These are phyloP conservation scores for Pythium pectinolyticum DNA, from an alignment of 352 stramenopile genomes.

Conservation along the genomic window DNA sequence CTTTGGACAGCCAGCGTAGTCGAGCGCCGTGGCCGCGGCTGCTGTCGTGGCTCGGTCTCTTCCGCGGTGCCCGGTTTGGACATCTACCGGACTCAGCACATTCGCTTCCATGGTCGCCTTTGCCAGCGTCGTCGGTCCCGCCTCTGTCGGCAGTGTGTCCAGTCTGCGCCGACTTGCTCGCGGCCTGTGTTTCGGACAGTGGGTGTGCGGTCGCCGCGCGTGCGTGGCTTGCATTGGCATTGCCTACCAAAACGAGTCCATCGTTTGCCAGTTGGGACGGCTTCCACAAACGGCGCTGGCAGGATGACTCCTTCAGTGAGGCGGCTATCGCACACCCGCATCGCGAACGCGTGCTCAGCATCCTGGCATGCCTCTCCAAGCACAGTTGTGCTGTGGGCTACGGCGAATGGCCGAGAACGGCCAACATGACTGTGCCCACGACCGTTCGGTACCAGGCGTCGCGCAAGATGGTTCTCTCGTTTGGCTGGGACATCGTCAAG, in stretches of 20 bases:
- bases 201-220: neutral
- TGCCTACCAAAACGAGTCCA: neutral
- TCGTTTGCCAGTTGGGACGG: neutral
- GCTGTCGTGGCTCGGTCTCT: neutral
- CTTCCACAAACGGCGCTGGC: neutral
- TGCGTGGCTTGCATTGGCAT: neutral
- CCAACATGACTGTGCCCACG: neutral
- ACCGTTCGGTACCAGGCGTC: neutral
- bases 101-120: neutral
- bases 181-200: neutral
- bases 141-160: neutral
- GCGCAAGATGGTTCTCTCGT: too few relatives aligned
- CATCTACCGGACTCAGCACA: neutral
- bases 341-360: neutral
- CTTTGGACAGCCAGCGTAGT: neutral
- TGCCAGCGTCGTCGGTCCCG: neutral
- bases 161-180: neutral
- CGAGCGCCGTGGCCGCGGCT: neutral
- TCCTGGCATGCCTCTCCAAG: neutral
- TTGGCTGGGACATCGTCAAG: neutral
- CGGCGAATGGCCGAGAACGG: neutral
- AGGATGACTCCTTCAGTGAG: neutral
- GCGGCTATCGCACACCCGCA: neutral
- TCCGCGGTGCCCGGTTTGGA: neutral
- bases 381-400: constrained; percentile 1